A percentile compares a stretch with the other conserved stretches of the same genome.
phyloP scores from a whole-genome alignment of 306 rosid genomes.

The Lathyrus aphaca region DNA sequence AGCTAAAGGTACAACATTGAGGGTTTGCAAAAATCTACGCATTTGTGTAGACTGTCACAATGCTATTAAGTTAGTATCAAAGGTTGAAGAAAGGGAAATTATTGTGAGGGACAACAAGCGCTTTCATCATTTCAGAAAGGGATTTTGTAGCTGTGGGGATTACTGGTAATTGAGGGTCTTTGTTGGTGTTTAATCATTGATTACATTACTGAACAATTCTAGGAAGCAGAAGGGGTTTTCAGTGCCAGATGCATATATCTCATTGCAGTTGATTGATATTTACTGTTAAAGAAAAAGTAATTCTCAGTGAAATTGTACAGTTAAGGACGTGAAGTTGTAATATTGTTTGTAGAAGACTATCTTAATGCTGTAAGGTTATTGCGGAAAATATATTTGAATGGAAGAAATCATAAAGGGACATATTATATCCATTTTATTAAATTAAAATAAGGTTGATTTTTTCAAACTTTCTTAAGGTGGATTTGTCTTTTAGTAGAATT shows the following conservation, averaged over 20 bases:
- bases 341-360: neutral
- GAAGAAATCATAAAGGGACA: no score
- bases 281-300: neutral
- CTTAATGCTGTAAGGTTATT: neutral
- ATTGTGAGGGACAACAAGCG: slow-evolving; percentile 82
- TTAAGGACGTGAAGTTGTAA: neutral
- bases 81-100: slow-evolving; percentile 65
- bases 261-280: neutral
- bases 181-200: neutral
- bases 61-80: slow-evolving; percentile 72
- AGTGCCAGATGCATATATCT: neutral
- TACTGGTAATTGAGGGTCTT: slow-evolving; percentile 59
- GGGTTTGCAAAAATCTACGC: slow-evolving; percentile 73
- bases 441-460: no score
- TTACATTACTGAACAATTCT: neutral
- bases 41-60: slow-evolving; percentile 83
- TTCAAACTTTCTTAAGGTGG: no score
- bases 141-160: slow-evolving; percentile 78
- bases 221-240: neutral
- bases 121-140: slow-evolving; percentile 79
- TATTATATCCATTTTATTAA: no score
- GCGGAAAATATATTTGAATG: no score
- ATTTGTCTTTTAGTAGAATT: no score
- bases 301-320: neutral
- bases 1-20: slow-evolving; percentile 57